Percentiles rank a stretch among this genome's conserved stretches.
These are phyloP conservation scores for Mycena belliarum DNA, from an alignment of 768 basidiomycete genomes.

Conservation along the genomic window DNA sequence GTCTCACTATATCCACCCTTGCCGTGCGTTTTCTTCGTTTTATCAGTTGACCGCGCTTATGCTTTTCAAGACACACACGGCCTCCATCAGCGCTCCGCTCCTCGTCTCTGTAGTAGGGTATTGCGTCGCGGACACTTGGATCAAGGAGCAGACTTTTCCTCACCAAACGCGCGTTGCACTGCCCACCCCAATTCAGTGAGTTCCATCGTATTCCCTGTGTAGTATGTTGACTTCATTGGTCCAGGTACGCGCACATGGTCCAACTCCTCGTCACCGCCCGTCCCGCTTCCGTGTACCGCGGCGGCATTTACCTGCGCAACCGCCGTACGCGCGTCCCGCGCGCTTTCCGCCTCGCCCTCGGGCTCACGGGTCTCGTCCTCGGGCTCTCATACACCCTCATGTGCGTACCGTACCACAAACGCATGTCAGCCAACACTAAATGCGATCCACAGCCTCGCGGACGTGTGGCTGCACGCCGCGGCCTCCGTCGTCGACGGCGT, in stretches of 20 bases:
- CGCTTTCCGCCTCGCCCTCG: slow-evolving; percentile 15
- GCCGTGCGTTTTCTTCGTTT: slow-evolving; percentile 11
- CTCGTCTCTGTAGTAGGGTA: slow-evolving; percentile 19
- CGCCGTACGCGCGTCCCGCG: slow-evolving; percentile 6
- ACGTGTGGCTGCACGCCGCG: slow-evolving; percentile 20
- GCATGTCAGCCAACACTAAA: neutral
- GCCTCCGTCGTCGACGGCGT: slow-evolving; percentile 8
- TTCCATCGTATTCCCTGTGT: neutral
- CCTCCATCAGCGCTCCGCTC: slow-evolving; percentile 17
- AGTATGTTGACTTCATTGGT: neutral
- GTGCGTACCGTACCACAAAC: neutral
- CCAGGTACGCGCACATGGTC: slow-evolving; percentile 19
- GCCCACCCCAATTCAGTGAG: slow-evolving; percentile 20
- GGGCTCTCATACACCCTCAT: slow-evolving; percentile 16
- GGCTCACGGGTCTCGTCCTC: slow-evolving; percentile 10
- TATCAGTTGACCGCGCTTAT: neutral
- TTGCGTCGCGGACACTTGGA: slow-evolving; percentile 20
- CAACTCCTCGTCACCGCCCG: slow-evolving; percentile 14
- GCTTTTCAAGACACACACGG: slow-evolving; percentile 16
- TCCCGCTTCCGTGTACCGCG: slow-evolving; percentile 6
- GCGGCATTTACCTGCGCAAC: slow-evolving; percentile 1
- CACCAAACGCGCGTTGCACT: slow-evolving; percentile 2
- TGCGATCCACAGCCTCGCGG: slow-evolving; percentile 12
- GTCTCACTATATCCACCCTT: slow-evolving; percentile 18
- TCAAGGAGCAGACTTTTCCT: slow-evolving; percentile 16